Evolutionary conservation across 2,329 filamentous ascomycete genomes (phyloP), one percentile per base, ranked within the genome.

Genomic region (Mollisia scopiformis): DNA sequence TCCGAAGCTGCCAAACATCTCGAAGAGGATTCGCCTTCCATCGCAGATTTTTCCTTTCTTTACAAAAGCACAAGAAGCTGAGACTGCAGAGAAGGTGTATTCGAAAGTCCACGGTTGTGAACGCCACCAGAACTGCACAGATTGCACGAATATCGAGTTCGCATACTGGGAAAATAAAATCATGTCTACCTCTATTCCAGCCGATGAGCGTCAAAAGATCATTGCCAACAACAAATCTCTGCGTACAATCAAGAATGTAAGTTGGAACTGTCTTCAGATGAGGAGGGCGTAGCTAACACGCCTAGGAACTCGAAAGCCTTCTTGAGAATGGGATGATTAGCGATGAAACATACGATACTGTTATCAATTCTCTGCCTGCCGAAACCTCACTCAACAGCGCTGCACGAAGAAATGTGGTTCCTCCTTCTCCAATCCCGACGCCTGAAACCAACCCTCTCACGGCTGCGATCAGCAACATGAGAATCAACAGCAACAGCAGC

Each of bases 271-370:
- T 11, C 35, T 11, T 19, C 55, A 25, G 31, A n/a, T 19, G 6
- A 1, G 31, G 16, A 19, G 25, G 30, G 23, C 14, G 10, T n/a
- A 62, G 35, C 69, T 71, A 61, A 68, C 49, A 46, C 41, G 4
- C 10, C 35, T 68, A 97, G 93, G 93, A 97, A 80, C 90, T 97
- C 62, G 93, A 97, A 77, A 90, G 88, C 69, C 90, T 98, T 63
- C 85, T 92, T 68, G 93, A 97, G 75, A 87, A 90, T 72, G 88
- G 88, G 67, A 82, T 93, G 72, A 91, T 98, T 74, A 87, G 84
- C 65, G 88, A 91, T 62, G 79, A 87, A 58, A 87, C 89, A 72
- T 92, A 93, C 74, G 88, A 91, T 71, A 84, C 83, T 55, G 92
- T 97, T 75, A 82, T 88, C 72, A 79, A 81, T 66, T 84, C 91